Evolutionary conservation across 768 basidiomycete species (phyloP).

Genomic region (Auricularia cornea): DNA sequence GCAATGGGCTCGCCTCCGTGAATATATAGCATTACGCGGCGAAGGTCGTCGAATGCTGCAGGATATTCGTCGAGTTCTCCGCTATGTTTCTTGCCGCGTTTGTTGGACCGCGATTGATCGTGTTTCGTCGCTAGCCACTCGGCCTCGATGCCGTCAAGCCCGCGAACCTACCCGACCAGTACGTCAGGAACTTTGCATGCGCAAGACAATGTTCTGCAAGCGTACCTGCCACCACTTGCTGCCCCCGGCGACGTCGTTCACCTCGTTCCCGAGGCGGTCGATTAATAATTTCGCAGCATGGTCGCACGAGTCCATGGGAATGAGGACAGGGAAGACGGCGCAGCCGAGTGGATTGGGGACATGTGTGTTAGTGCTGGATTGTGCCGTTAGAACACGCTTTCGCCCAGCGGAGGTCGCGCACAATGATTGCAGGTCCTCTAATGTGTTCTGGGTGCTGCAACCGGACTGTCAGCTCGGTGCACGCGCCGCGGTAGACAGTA

Average conservation of each 20-base stretch:
- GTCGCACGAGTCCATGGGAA: slow-evolving; percentile 71
- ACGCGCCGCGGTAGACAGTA: not conserved
- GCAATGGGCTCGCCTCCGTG: slow-evolving; percentile 54
- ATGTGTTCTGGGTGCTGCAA: slow-evolving; percentile 45
- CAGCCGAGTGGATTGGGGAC: slow-evolving; percentile 84
- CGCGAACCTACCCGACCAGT: slow-evolving; percentile 13
- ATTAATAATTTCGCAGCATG: slow-evolving; percentile 67
- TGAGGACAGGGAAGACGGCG: slow-evolving; percentile 56
- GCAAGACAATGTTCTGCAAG: not conserved
- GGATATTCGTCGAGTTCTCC: slow-evolving; percentile 9
- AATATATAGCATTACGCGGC: slow-evolving; percentile 45
- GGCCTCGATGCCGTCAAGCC: slow-evolving; percentile 68
- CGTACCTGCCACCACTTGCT: slow-evolving; percentile 98
- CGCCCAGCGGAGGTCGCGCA: slow-evolving; percentile 17
- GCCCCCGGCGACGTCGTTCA: slow-evolving; percentile 73
- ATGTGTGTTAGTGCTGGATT: slow-evolving; percentile 55
- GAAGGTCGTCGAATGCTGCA: slow-evolving; percentile 25
- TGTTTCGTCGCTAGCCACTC: slow-evolving; percentile 33
- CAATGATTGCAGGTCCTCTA: slow-evolving; percentile 67
- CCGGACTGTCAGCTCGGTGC: not conserved
- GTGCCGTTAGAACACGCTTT: not conserved
- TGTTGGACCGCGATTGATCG: slow-evolving; percentile 21
- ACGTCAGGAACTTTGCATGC: not conserved
- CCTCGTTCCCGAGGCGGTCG: slow-evolving; percentile 66
- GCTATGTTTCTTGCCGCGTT: slow-evolving; percentile 20